Conservation (phyloP, 805 yeast species). For the Myxozyma neglecta region DNA sequence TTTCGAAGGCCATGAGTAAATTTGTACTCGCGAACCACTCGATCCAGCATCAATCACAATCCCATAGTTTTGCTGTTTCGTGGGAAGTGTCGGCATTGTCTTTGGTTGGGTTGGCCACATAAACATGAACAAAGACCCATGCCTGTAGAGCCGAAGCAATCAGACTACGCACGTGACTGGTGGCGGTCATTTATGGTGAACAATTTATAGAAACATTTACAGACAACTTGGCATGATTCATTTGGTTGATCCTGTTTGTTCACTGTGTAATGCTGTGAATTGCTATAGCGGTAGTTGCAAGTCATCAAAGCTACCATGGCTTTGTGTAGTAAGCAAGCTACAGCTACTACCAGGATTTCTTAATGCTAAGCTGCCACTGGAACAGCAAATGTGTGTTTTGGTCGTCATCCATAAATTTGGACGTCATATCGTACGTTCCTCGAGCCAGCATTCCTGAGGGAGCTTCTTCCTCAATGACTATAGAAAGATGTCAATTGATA, state of each 20-base stretch:
- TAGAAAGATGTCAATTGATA: not conserved
- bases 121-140: not conserved
- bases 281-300: too few species aligned
- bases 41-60: slow-evolving; percentile 95
- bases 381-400: slow-evolving; percentile 66
- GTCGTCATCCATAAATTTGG: slow-evolving; percentile 87
- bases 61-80: slow-evolving; percentile 53
- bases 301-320: too few species aligned
- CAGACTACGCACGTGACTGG: too few species aligned
- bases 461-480: slow-evolving; percentile 71
- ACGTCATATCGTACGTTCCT: slow-evolving; percentile 76
- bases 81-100: slow-evolving; percentile 12
- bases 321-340: too few species aligned
- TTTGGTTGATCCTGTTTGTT: too few species aligned
- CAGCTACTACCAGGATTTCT: slow-evolving; percentile 45
- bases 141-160: not conserved
- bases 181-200: too few species aligned
- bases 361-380: slow-evolving; percentile 84
- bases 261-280: too few species aligned
- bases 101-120: not conserved
- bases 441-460: slow-evolving; percentile 88
- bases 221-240: too few species aligned
- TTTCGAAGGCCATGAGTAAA: slow-evolving; percentile 67
- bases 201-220: too few species aligned
- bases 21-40: slow-evolving; percentile 85